Conservation (phyloP, 148 eudicot genomes). For the Drosera capensis region DNA sequence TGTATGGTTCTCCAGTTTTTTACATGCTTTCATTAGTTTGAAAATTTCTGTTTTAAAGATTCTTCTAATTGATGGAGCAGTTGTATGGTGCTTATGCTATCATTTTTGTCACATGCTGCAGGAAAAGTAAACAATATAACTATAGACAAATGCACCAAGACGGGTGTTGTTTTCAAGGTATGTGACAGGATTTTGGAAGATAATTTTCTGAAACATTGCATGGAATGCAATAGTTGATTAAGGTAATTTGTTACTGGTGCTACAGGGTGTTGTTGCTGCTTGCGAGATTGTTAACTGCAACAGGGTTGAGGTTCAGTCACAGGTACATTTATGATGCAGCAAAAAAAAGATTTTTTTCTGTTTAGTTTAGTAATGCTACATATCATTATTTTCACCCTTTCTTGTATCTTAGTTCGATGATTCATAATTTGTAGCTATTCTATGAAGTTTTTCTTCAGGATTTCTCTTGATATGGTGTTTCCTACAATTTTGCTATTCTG, state of each 20-base stretch:
- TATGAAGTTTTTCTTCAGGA: neutral
- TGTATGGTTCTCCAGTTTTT: conserved; percentile 1
- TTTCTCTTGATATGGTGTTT: neutral
- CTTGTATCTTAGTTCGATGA: too few species aligned
- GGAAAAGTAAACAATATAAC: conserved; percentile 97
- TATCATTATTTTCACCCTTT: neutral
- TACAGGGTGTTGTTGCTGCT: conserved; percentile 97
- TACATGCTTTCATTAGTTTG: neutral
- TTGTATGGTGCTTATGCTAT: neutral
- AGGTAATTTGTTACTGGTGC: neutral
- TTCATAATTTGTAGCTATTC: too few species aligned
- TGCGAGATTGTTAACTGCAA: conserved; percentile 93
- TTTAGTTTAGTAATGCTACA: neutral
- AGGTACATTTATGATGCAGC: conserved; percentile 28
- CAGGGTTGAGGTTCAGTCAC: conserved; percentile 87
- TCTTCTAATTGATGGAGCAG: neutral
- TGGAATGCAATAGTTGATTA: neutral
- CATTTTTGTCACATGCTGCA: conserved; percentile 18
- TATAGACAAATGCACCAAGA: conserved; percentile 84
- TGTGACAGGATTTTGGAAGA: conserved; percentile 6
- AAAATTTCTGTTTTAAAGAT: neutral
- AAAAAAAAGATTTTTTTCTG: neutral
- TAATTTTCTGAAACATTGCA: conserved; percentile 6
- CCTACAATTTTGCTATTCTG: neutral
- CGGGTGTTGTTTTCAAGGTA: conserved; percentile 84